These are phyloP conservation scores for Pseudonitzschia multistriata DNA, from an alignment of 108 stramenopile genomes.

Conservation along the genomic window DNA sequence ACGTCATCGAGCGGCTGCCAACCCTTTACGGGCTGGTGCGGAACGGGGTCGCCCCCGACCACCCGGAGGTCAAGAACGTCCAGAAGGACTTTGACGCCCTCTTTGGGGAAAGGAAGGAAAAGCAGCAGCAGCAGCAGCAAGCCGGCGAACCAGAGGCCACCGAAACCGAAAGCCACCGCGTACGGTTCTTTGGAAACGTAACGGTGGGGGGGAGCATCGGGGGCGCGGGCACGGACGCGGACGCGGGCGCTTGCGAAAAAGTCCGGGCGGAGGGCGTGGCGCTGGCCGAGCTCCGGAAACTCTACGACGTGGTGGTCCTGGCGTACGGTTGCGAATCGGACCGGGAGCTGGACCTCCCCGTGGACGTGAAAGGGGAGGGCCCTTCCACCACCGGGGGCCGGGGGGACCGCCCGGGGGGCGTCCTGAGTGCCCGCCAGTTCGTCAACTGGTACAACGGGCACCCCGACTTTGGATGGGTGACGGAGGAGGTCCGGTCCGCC, in stretches of 20 bases:
- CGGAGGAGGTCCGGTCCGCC: constrained; percentile 35
- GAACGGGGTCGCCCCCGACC: constrained; percentile 94
- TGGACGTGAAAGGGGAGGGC: constrained; percentile 23
- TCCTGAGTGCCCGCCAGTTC: constrained; percentile 89
- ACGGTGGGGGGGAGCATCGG: constrained; percentile 47
- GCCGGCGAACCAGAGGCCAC: no score
- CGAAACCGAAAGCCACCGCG: no score
- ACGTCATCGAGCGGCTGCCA: constrained; percentile 87
- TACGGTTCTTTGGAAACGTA: constrained; percentile 86
- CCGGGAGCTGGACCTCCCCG: constrained; percentile 50
- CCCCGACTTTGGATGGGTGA: constrained; percentile 56
- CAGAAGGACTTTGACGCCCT: constrained; percentile 86
- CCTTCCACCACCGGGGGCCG: neutral
- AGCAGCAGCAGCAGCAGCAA: no score
- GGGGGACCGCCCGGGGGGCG: constrained; percentile 39
- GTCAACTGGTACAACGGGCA: constrained; percentile 97
- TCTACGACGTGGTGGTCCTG: constrained; percentile 87
- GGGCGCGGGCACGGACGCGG: neutral
- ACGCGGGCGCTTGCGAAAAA: neutral
- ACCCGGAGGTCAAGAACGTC: constrained; percentile 99
- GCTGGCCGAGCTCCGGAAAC: constrained; percentile 52
- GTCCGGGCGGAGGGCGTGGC: constrained; percentile 65
- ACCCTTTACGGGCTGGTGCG: constrained; percentile 94
- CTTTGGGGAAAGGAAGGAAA: constrained; percentile 26
- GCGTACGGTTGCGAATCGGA: constrained; percentile 92